Conservation (phyloP, 331 rosid genomes). For the Malus hybrid region DNA sequence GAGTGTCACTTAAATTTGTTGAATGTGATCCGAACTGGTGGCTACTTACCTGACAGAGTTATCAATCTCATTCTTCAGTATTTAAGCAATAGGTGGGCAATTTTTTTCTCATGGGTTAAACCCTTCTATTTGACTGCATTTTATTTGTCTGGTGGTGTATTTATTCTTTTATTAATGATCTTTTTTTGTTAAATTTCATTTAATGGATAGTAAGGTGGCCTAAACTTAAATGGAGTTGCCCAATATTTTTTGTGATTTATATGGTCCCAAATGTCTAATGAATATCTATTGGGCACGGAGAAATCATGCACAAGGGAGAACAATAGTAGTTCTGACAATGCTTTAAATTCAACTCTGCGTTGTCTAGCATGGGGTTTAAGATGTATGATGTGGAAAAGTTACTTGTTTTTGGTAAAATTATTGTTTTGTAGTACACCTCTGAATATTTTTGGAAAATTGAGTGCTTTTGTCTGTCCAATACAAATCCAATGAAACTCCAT, state of each 20-base stretch:
- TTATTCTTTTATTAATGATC: background rate
- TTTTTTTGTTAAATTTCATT: background rate
- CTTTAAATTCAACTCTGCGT: background rate
- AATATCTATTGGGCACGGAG: background rate
- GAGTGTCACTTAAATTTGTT: conserved; percentile 81
- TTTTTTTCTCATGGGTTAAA: background rate
- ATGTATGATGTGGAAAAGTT: background rate
- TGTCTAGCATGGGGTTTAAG: background rate
- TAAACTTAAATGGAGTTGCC: background rate
- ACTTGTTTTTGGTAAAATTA: background rate
- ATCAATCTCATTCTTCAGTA: conserved; percentile 86
- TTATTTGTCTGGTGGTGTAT: background rate
- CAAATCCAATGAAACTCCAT: background rate
- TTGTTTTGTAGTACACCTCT: background rate
- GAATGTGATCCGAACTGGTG: conserved; percentile 70
- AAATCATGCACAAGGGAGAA: background rate
- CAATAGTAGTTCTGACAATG: background rate
- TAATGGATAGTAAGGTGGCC: background rate
- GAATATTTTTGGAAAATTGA: background rate
- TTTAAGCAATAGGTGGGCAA: conserved; percentile 68
- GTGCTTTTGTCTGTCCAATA: background rate
- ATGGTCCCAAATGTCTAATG: background rate
- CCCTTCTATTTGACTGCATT: background rate
- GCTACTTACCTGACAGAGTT: conserved; percentile 86
- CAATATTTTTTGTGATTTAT: background rate